A percentile compares a stretch with the other conserved stretches of the same genome.
Conservation (phyloP, 169 alveolate species). For the Plasmodium yoelii region DNA sequence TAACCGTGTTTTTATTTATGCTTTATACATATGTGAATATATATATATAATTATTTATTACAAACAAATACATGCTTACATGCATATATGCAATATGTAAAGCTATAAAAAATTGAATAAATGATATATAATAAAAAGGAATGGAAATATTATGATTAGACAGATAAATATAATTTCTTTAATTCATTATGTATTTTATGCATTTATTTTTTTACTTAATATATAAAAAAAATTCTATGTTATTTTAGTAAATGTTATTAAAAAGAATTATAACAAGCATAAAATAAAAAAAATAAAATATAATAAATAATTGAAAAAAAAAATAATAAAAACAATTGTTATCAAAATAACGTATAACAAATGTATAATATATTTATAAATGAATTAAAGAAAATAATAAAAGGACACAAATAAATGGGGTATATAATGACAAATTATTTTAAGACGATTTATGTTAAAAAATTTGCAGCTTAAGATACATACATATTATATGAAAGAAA, state of each 20-base stretch:
- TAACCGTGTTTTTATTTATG: not conserved
- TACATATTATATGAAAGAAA: too few relatives aligned
- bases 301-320: not conserved
- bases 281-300: not conserved
- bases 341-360: not conserved
- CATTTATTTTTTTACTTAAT: constrained; percentile 8
- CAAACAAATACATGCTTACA: not conserved
- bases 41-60: not conserved
- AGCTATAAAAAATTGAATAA: constrained; percentile 1
- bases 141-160: constrained; percentile 19
- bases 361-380: not conserved
- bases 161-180: constrained; percentile 1
- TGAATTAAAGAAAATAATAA: not conserved
- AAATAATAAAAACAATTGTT: not conserved
- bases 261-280: not conserved
- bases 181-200: not conserved
- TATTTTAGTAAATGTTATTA: not conserved
- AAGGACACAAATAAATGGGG: not conserved
- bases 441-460: not conserved
- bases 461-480: too few relatives aligned
- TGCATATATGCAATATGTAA: not conserved
- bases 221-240: constrained; percentile 11
- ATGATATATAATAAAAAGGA: not conserved
- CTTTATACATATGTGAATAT: not conserved
- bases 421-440: not conserved